These are phyloP conservation scores for Drechslerella stenobrocha DNA, from an alignment of 2,329 filamentous ascomycete genomes.

Conservation along the genomic window DNA sequence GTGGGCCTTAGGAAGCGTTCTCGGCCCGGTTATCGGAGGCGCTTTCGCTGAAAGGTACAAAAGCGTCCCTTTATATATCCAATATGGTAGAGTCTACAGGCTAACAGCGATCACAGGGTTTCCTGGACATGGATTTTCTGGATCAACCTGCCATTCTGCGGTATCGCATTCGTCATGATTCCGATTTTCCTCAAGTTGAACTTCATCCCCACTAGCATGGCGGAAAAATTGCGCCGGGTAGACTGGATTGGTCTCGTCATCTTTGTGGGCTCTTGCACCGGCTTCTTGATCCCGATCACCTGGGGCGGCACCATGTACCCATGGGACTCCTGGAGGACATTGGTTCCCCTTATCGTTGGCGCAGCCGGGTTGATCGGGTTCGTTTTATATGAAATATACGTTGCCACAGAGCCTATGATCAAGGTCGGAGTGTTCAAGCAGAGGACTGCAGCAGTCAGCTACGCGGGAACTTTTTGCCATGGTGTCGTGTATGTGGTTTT, in stretches of 20 bases:
- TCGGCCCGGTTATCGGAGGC: constrained; percentile 62
- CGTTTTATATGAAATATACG: constrained; percentile 61
- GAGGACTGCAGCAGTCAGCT: constrained; percentile 60
- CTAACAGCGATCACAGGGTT: constrained; percentile 50
- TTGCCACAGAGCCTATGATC: constrained; percentile 61
- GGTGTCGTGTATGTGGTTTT: constrained; percentile 58
- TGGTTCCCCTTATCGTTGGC: constrained; percentile 66
- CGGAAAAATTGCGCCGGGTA: constrained; percentile 61
- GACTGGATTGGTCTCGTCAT: constrained; percentile 67
- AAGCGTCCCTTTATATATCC: neutral
- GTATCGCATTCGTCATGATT: constrained; percentile 59
- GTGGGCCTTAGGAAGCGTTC: constrained; percentile 64
- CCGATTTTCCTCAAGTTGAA: constrained; percentile 62
- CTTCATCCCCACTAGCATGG: constrained; percentile 58
- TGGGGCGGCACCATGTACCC: constrained; percentile 69
- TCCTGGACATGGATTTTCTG: constrained; percentile 69
- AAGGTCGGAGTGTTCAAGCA: constrained; percentile 59
- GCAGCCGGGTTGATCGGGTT: constrained; percentile 61
- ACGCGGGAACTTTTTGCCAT: constrained; percentile 63
- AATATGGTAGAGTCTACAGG: neutral
- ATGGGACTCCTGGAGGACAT: constrained; percentile 66
- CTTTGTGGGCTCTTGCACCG: constrained; percentile 65
- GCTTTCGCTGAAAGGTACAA: constrained; percentile 59
- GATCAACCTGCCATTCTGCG: constrained; percentile 65
- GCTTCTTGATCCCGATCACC: constrained; percentile 66